Evolutionary conservation across 2,329 filamentous ascomycete species (phyloP).

Genomic region (Neopestalotiopsis clavispora): DNA sequence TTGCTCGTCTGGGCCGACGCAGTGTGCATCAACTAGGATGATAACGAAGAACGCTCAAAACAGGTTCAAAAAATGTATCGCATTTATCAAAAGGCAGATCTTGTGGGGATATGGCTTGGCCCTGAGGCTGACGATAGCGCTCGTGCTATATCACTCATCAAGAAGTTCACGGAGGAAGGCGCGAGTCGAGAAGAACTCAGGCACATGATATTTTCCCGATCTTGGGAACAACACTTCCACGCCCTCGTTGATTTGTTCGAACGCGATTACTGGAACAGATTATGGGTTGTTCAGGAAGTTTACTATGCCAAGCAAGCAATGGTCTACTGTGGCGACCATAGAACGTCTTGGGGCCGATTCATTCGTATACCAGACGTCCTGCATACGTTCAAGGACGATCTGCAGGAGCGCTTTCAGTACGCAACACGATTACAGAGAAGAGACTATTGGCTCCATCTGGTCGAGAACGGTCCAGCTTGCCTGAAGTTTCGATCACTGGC

Average conservation of each 20-base stretch:
- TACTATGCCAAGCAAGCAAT: fast-evolving
- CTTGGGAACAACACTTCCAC: background rate
- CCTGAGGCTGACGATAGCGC: background rate
- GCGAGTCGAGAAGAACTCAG: too few relatives aligned
- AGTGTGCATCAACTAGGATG: constrained; percentile 1
- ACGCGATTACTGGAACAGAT: background rate
- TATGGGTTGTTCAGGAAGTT: background rate
- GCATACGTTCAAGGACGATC: background rate
- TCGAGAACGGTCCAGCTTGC: too few relatives aligned
- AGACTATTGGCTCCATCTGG: background rate
- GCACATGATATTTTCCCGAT: too few relatives aligned
- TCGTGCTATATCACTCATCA: background rate
- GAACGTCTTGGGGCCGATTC: background rate
- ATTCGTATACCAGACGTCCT: background rate
- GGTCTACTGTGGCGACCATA: background rate
- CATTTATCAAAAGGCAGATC: background rate
- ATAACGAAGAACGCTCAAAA: background rate
- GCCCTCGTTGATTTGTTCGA: background rate
- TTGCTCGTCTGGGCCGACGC: background rate
- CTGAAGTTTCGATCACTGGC: too few relatives aligned
- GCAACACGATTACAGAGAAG: background rate
- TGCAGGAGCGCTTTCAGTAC: fast-evolving
- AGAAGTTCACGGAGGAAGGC: too few relatives aligned
- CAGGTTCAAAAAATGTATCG: background rate
- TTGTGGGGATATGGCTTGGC: background rate